Evolutionary conservation across 768 basidiomycete genomes (phyloP).

Genomic region (Macrolepiota fuliginosa): DNA sequence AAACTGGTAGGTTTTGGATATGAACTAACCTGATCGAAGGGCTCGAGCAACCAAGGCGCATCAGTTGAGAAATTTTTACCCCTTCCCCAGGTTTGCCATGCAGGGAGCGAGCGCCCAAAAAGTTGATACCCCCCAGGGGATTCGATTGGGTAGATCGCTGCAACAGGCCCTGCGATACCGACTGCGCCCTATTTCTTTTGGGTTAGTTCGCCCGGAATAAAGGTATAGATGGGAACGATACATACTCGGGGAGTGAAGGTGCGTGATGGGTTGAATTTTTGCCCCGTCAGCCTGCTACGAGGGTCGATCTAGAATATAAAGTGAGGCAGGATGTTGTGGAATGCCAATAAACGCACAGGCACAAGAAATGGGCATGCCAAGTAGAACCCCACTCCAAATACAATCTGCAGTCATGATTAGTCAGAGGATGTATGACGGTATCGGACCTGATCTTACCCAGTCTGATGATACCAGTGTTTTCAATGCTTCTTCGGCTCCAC

Average conservation of each 20-base stretch:
- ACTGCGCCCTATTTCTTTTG: constrained; percentile 50
- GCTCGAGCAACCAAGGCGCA: constrained; percentile 56
- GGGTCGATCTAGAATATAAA: constrained; percentile 45
- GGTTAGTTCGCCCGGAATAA: not conserved
- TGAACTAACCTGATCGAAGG: constrained; percentile 57
- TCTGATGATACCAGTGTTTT: constrained; percentile 44
- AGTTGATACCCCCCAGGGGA: constrained; percentile 68
- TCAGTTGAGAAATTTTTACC: constrained; percentile 43
- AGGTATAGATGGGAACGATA: not conserved
- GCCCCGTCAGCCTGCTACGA: constrained; percentile 55
- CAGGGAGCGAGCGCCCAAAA: constrained; percentile 59
- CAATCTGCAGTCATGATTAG: constrained; percentile 37
- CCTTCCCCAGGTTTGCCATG: constrained; percentile 64
- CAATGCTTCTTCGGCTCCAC: constrained; percentile 40
- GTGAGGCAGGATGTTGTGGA: not conserved
- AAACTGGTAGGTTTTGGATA: not conserved
- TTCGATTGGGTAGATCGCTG: constrained; percentile 64
- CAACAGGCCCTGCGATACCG: constrained; percentile 65
- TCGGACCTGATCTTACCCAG: constrained; percentile 35
- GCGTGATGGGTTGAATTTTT: constrained; percentile 75
- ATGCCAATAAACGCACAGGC: constrained; percentile 36
- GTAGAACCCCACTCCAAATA: constrained; percentile 64
- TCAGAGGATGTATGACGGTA: not conserved
- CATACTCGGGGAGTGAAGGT: constrained; percentile 61
- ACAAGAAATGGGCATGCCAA: constrained; percentile 62